Base-by-base conservation (phyloP, 1,139 yeast genomes). In the Saccharomyces hybrid region DNA sequence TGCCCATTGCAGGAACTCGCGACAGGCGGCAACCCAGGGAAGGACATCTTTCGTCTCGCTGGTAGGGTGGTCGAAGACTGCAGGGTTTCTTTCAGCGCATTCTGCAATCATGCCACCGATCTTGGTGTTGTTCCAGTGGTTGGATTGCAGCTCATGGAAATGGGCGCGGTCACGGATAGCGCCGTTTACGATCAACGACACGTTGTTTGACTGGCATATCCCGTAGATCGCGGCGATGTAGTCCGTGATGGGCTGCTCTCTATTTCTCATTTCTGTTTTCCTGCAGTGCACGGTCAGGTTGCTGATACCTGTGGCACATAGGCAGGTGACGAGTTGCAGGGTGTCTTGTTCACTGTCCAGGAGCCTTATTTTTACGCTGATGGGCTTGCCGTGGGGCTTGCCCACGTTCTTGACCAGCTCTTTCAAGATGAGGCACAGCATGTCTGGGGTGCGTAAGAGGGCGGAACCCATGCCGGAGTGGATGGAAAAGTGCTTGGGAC, bases 401-500 rank as follows among this genome's bases (percentile, higher is more conserved):
- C 99, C 99, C 1, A 93, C 93, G 59, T 89, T 78, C 26, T 77
- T 76, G 1, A 93, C 97, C 53, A 93, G 74, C 12, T 79, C 78
- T 2, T 72, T 71, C 56, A 93, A 73, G 38, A 93, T 93, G 19
- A 78, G 77, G 62, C 84, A 86, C 32, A 93, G 75, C 50, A 80
- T 72, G 50, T 88, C 96, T 0, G 98, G 97, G 0, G 91, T 88
- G 49, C 79, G 75, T 56, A 93, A 75, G 50, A 93, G 75, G 0
- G 96, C 97, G 2, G 98, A 97, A 4, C 99, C 99, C 98, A 93
- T 93, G 1, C 99, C 99, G 0, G 95, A 79, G 69, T 90, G 97
- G 2, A 89, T 78, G 1, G 90, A 84, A 64, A 88, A 88, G 58
- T 86, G 91, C 67, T 89, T 90, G 2, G 99, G 99, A 72, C 99